Conservation (phyloP, 768 basidiomycete species). For the Pholiota microspora region DNA sequence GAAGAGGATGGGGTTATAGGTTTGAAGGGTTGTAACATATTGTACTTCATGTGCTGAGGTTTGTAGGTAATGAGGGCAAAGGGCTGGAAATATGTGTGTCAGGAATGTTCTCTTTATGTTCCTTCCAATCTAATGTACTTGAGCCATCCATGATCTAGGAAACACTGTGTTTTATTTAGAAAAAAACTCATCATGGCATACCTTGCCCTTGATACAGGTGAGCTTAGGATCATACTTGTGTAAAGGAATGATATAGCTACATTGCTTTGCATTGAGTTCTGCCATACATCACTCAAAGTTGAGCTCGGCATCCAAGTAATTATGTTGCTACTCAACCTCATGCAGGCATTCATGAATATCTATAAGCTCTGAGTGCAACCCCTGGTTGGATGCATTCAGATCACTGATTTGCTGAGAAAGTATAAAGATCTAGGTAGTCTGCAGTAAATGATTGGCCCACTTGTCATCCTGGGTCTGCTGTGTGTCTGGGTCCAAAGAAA, state of each 20-base stretch:
- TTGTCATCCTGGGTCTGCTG: constrained; percentile 22
- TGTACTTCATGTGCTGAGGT: not conserved
- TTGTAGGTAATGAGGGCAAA: not conserved
- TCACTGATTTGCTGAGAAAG: constrained; percentile 26
- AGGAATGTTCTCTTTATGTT: constrained; percentile 10
- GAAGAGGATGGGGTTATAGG: not conserved
- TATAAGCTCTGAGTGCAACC: constrained; percentile 13
- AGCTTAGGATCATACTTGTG: constrained; percentile 10
- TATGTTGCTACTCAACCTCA: constrained; percentile 11
- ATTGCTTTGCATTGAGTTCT: not conserved
- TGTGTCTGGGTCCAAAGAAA: constrained; percentile 24
- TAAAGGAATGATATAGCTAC: not conserved
- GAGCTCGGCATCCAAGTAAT: constrained; percentile 17
- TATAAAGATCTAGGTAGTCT: constrained; percentile 22
- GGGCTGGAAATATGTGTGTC: not conserved
- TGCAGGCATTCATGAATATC: constrained; percentile 11
- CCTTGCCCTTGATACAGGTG: constrained; percentile 13
- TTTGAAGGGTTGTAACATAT: not conserved
- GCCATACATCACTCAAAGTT: constrained; percentile 10
- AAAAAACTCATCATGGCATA: constrained; percentile 7
- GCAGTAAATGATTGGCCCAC: constrained; percentile 18
- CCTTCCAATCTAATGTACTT: constrained; percentile 14
- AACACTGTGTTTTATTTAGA: constrained; percentile 10
- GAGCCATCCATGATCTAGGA: constrained; percentile 17
- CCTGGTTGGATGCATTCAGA: constrained; percentile 17